Percentiles rank a stretch among this genome's conserved stretches.
phyloP scores from a whole-genome alignment of 148 eudicot species.

The Chenopodium formosanum region DNA sequence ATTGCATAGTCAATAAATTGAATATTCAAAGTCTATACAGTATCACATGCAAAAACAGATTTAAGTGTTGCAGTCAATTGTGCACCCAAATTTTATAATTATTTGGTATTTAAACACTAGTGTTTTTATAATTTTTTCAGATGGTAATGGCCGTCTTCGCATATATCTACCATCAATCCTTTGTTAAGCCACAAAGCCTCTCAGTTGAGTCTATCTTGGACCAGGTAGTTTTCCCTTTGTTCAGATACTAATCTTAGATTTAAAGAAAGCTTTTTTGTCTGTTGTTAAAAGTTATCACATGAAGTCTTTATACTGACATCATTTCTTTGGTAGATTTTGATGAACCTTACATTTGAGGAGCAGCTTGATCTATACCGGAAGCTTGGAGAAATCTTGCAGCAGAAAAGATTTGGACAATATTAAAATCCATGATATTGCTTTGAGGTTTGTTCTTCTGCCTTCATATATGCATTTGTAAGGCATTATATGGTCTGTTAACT shows the following conservation, averaged over 20 bases:
- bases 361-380: conserved; percentile 47
- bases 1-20: background rate
- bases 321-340: conserved; percentile 42
- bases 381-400: conserved; percentile 51
- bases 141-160: conserved; percentile 64
- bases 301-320: conserved; percentile 11
- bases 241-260: background rate
- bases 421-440: conserved; percentile 14
- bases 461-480: background rate
- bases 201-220: conserved; percentile 45
- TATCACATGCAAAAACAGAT: background rate
- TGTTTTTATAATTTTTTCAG: conserved; percentile 23
- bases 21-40: background rate
- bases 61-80: background rate
- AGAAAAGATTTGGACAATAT: conserved; percentile 31
- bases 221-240: conserved; percentile 31
- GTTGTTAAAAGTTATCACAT: background rate
- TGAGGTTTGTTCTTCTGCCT: conserved; percentile 20
- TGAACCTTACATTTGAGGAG: conserved; percentile 60
- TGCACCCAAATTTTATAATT: background rate
- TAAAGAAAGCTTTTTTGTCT: background rate
- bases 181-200: conserved; percentile 44
- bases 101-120: background rate
- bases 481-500: background rate
- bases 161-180: conserved; percentile 57